Conservation (phyloP, 1,284 basidiomycete genomes). For the Malassezia furfur region DNA sequence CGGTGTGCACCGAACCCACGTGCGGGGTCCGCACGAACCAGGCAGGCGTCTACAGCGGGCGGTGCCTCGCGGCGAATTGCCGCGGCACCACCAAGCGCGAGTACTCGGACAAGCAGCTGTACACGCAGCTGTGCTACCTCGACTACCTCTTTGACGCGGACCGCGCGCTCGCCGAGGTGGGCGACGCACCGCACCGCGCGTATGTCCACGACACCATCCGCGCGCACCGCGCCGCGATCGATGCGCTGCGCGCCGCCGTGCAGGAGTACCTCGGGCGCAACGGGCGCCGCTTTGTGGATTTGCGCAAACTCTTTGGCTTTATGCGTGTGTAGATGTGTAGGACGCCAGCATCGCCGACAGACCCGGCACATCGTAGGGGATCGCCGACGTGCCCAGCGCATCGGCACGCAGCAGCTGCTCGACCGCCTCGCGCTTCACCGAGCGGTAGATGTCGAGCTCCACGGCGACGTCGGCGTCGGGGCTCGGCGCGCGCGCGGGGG, state of each 20-base stretch:
- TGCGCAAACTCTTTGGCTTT: conserved; percentile 36
- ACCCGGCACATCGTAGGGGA: conserved; percentile 17
- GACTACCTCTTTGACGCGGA: conserved; percentile 32
- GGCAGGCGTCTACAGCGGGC: conserved; percentile 79
- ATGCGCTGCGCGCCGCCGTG: conserved; percentile 21
- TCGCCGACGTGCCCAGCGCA: conserved; percentile 1
- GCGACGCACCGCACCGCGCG: conserved; percentile 19
- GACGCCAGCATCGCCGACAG: background rate
- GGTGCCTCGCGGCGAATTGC: conserved; percentile 36
- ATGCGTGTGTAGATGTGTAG: conserved; percentile 27
- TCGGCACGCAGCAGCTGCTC: conserved; percentile 12
- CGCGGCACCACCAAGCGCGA: conserved; percentile 21
- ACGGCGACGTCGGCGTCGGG: conserved; percentile 3
- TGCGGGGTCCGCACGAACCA: conserved; percentile 75
- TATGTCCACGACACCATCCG: conserved; percentile 22
- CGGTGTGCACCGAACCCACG: conserved; percentile 72
- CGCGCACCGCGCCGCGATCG: conserved; percentile 20
- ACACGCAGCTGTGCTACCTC: conserved; percentile 42
- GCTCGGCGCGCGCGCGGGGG: background rate
- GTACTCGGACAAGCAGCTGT: conserved; percentile 42
- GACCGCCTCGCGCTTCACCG: conserved; percentile 18
- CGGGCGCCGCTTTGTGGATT: conserved; percentile 38
- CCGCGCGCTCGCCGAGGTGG: conserved; percentile 4
- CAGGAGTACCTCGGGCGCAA: conserved; percentile 36
- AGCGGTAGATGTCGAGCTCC: conserved; percentile 18